phyloP scores from a whole-genome alignment of 148 eudicot genomes.

The Pouteria glomerata region DNA sequence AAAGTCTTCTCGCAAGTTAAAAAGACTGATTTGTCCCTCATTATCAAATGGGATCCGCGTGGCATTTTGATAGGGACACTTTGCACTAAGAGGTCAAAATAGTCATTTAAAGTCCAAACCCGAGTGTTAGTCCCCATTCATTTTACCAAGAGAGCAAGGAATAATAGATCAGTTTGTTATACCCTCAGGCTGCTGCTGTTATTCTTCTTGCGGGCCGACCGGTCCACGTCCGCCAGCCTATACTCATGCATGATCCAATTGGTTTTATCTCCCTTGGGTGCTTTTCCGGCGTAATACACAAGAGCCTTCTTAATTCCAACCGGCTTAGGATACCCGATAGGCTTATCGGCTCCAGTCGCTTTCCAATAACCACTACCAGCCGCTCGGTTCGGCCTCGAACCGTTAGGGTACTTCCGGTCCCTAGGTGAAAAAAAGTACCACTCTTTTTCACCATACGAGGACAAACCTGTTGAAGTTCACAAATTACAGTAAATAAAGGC shows the following conservation, averaged over 20 bases:
- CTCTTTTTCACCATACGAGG: slow-evolving; percentile 46
- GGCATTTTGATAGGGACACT: no score
- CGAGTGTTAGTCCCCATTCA: no score
- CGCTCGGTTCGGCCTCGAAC: slow-evolving; percentile 43
- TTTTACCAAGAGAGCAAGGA: not conserved
- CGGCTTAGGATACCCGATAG: slow-evolving; percentile 36
- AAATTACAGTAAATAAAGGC: no score
- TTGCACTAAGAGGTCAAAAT: no score
- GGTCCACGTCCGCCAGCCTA: slow-evolving; percentile 40
- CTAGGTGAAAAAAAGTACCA: slow-evolving; percentile 48
- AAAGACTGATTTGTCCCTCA: no score
- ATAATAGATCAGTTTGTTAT: not conserved
- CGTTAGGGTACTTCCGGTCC: slow-evolving; percentile 49
- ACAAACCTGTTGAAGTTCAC: slow-evolving; percentile 22
- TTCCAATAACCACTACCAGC: slow-evolving; percentile 50
- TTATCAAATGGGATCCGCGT: no score
- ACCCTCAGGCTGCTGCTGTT: slow-evolving; percentile 31
- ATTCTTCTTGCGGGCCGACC: slow-evolving; percentile 33
- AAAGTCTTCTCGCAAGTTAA: no score
- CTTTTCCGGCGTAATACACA: slow-evolving; percentile 43
- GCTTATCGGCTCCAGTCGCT: slow-evolving; percentile 48
- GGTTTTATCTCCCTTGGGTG: slow-evolving; percentile 41
- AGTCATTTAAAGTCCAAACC: no score
- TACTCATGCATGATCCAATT: slow-evolving; percentile 57
- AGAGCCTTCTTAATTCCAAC: slow-evolving; percentile 43